Evolutionary conservation across 805 yeast species (phyloP).

Genomic region (Ogataea ramenticola): DNA sequence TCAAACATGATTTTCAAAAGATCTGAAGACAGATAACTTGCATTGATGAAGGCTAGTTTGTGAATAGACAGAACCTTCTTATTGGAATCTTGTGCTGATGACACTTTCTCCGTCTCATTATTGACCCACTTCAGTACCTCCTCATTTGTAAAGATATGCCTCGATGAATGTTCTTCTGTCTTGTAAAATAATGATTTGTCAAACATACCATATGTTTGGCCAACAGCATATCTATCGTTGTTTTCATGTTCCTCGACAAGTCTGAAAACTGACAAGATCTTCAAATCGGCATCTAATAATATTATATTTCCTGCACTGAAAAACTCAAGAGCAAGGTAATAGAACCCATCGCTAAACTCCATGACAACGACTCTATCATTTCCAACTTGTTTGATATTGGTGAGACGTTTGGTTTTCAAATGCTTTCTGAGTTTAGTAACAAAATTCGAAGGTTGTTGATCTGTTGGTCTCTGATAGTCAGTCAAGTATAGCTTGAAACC

Average conservation of each 20-base stretch:
- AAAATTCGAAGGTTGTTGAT: constrained; percentile 78
- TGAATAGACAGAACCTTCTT: constrained; percentile 54
- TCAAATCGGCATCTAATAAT: constrained; percentile 59
- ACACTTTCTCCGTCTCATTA: constrained; percentile 18
- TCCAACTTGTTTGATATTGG: constrained; percentile 65
- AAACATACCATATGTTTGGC: constrained; percentile 60
- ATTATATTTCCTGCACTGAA: constrained; percentile 93
- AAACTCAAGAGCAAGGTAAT: constrained; percentile 77
- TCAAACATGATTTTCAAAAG: constrained; percentile 55
- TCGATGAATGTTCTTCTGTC: constrained; percentile 2
- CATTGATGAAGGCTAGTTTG: constrained; percentile 58
- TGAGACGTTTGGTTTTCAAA: constrained; percentile 69
- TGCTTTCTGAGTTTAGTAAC: constrained; percentile 83
- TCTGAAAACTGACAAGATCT: constrained; percentile 70
- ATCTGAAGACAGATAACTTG: constrained; percentile 74
- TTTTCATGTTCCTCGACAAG: constrained; percentile 68
- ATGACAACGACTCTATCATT: constrained; percentile 80
- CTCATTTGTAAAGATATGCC: constrained; percentile 22
- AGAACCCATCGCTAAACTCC: constrained; percentile 76
- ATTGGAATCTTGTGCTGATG: constrained; percentile 23
- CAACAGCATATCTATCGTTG: constrained; percentile 62
- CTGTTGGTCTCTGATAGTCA: constrained; percentile 71
- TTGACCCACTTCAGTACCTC: constrained; percentile 35
- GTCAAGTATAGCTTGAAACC: constrained; percentile 80
- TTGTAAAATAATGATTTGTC: constrained; percentile 39